Evolutionary conservation across 129 eudicot species (phyloP).

Genomic region (Lactuca sativa): DNA sequence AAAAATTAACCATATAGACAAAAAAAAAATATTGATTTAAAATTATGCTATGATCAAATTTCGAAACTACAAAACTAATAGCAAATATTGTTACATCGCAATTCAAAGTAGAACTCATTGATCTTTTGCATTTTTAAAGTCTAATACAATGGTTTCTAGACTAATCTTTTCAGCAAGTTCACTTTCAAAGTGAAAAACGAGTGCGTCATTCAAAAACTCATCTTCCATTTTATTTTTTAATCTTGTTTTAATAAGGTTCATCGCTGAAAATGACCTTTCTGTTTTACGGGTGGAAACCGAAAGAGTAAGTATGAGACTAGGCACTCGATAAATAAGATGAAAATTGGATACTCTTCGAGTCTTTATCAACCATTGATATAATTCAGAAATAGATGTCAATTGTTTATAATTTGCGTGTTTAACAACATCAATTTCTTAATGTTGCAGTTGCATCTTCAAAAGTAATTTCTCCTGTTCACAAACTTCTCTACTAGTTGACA

Average conservation of each 20-base stretch:
- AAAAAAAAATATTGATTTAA: no score
- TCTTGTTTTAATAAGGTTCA: background rate
- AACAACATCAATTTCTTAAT: background rate
- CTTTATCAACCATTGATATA: background rate
- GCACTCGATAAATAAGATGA: no score
- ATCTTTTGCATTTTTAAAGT: background rate
- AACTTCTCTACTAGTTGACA: background rate
- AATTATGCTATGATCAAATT: no score
- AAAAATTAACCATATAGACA: no score
- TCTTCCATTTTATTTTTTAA: no score
- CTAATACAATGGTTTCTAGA: background rate
- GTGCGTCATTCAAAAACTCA: background rate
- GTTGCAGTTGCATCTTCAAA: background rate
- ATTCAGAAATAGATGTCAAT: background rate
- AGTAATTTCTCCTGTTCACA: background rate
- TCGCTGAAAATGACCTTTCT: background rate
- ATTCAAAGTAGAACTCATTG: background rate
- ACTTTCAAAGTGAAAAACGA: background rate
- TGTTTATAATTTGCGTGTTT: background rate
- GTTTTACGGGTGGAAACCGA: no score
- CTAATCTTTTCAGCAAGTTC: background rate
- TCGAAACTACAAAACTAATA: no score
- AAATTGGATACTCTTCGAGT: background rate
- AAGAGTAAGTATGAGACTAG: no score
- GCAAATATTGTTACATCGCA: no score